phyloP scores from a whole-genome alignment of 75 land plant genomes.

The Cupressus sempervirens region DNA sequence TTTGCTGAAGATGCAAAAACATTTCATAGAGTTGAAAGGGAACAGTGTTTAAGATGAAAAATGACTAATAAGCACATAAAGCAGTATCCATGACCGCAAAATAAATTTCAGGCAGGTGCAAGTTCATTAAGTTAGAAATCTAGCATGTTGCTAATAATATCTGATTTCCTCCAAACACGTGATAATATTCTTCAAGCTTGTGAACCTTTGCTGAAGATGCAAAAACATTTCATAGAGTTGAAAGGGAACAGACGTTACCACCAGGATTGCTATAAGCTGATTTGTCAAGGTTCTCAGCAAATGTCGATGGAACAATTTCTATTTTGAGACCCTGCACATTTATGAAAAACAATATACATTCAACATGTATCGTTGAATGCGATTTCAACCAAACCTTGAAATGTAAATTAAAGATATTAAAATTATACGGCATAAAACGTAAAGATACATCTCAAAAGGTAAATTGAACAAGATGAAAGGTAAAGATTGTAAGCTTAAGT shows the following conservation, averaged over 20 bases:
- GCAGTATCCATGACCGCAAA: not conserved
- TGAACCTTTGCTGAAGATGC: not conserved
- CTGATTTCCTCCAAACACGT: not conserved
- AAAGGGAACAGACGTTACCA: constrained; percentile 16
- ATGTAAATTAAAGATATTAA: too few relatives aligned
- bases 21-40: not conserved
- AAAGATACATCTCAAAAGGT: too few relatives aligned
- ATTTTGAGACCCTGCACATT: constrained; percentile 32
- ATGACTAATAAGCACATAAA: not conserved
- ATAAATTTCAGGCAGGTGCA: not conserved
- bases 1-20: not conserved
- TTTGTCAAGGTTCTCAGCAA: constrained; percentile 42
- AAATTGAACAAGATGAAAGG: too few relatives aligned
- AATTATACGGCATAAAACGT: too few relatives aligned
- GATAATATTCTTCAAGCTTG: not conserved
- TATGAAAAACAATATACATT: too few relatives aligned
- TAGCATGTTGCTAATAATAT: not conserved
- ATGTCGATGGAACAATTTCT: constrained; percentile 43
- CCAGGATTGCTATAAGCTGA: constrained; percentile 32
- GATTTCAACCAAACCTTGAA: too few relatives aligned
- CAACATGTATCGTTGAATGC: too few relatives aligned
- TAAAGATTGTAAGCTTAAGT: too few relatives aligned
- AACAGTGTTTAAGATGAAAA: too few relatives aligned
- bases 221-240: not conserved
- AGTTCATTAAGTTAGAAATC: not conserved